Conservation (phyloP, 108 stramenopile species). For the Skeletonema tropicum region DNA sequence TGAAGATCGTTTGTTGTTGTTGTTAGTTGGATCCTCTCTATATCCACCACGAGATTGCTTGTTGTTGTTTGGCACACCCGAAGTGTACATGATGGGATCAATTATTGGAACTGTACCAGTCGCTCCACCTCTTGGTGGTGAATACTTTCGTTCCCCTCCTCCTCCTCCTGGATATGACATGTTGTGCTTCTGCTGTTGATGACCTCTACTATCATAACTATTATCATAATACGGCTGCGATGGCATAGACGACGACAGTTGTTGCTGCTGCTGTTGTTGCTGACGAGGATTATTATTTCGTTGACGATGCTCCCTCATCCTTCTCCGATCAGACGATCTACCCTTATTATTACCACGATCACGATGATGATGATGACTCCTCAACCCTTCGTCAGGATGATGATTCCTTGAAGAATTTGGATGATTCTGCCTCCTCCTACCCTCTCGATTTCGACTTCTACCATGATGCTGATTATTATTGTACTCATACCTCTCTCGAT, state of each 20-base stretch:
- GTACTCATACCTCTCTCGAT: conserved; percentile 5
- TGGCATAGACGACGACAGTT: neutral
- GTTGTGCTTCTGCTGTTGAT: neutral
- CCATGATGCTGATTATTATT: neutral
- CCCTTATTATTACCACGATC: neutral
- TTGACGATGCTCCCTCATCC: neutral
- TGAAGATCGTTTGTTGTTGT: neutral
- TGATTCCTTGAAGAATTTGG: neutral
- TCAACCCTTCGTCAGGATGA: neutral
- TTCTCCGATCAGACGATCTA: neutral
- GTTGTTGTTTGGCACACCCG: neutral
- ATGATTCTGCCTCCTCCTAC: neutral
- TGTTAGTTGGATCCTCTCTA: neutral
- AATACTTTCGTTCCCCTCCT: neutral
- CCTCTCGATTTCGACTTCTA: neutral
- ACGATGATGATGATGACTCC: neutral
- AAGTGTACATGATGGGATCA: neutral
- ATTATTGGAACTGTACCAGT: neutral
- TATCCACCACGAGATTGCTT: neutral
- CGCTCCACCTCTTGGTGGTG: neutral
- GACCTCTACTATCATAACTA: neutral
- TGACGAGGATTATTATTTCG: neutral
- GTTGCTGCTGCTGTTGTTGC: neutral
- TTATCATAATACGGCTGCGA: neutral
- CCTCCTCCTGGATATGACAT: conserved; percentile 1